These are phyloP conservation scores for Pseudogymnoascus sp. DNA, from an alignment of 2,329 filamentous ascomycete genomes.

Conservation along the genomic window DNA sequence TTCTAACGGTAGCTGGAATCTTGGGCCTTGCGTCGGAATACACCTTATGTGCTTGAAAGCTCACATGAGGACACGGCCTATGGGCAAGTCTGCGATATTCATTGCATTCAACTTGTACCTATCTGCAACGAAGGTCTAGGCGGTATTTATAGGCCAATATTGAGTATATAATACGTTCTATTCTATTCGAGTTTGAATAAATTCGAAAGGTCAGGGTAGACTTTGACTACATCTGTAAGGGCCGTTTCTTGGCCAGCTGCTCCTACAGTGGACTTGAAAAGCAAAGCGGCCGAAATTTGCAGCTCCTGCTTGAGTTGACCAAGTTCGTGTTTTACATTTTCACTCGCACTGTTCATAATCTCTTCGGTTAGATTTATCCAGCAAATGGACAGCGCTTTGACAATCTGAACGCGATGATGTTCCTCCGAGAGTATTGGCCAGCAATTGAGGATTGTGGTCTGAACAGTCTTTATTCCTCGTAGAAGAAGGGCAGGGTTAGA, in stretches of 20 bases:
- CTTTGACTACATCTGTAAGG: neutral
- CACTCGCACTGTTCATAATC: neutral
- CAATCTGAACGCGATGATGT: conserved; percentile 55
- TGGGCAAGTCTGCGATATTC: neutral
- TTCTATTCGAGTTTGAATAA: neutral
- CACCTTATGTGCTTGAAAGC: neutral
- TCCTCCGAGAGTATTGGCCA: conserved; percentile 59
- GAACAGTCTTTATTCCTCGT: conserved; percentile 43
- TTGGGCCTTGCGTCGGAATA: neutral
- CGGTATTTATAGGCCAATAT: neutral
- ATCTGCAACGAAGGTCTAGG: neutral
- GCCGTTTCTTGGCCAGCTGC: neutral
- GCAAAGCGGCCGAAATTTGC: conserved; percentile 20
- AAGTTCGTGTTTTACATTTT: neutral
- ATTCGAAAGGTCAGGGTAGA: neutral
- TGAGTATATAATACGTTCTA: neutral
- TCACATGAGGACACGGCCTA: neutral
- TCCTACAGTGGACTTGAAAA: conserved; percentile 22
- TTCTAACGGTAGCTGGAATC: neutral
- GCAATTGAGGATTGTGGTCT: conserved; percentile 53
- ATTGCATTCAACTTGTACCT: neutral
- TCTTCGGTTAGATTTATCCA: conserved; percentile 53
- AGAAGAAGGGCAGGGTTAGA: conserved; percentile 48
- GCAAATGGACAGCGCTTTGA: conserved; percentile 55
- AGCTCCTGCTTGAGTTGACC: conserved; percentile 21